Base-by-base conservation (phyloP, 371 early-diverging fungal species). In the Zancudomyces culisetae region DNA sequence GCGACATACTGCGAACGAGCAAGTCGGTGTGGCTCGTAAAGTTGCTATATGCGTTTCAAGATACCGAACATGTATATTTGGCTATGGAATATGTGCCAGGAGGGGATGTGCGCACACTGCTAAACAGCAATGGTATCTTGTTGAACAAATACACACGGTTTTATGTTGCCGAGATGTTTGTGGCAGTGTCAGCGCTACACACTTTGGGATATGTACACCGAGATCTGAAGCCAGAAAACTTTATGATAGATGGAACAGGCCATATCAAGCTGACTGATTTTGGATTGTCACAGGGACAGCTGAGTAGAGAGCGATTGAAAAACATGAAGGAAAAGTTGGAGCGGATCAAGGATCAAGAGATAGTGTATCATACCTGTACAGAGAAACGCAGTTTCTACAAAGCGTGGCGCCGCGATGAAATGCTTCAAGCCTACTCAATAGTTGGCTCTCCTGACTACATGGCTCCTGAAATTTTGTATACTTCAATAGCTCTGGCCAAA, bases 201-300 rank as follows among this genome's bases (percentile, higher is more conserved):
- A 48, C 64, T 15, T 62, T 82, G 27, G 81, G 80, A 2, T 81
- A 71, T 62, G 76, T 82, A 52, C 76, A 79, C 54, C 69, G 89
- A 20, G 90, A 90, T 62, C 66, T 90, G 35, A 90, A 90, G 66
- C 89, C 90, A 0, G 89, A 90, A 60, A 91, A 91, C 71, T 79
- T 89, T 54, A 58, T 91, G 50, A 75, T 91, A 27, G 85, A 83
- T 54, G 72, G 65, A 0, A 53, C 64, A 0, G 75, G 75, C 13
- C 85, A 87, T 60, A 62, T 88, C 52, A 84, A 83, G 60, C 66
- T 88, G 27, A 86, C 86, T 15, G 96, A 95, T 64, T 95, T 95
- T 73, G 94, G 96, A 0, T 73, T 92, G 43, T 79, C 84, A 21
- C 82, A 85, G 39, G 88, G 87, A 15, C 63, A 66, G 20, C 58